Percentiles rank a stretch among this genome's conserved stretches.
phyloP scores from a whole-genome alignment of 768 basidiomycete species.

The Macrolepiota albuminosa region DNA sequence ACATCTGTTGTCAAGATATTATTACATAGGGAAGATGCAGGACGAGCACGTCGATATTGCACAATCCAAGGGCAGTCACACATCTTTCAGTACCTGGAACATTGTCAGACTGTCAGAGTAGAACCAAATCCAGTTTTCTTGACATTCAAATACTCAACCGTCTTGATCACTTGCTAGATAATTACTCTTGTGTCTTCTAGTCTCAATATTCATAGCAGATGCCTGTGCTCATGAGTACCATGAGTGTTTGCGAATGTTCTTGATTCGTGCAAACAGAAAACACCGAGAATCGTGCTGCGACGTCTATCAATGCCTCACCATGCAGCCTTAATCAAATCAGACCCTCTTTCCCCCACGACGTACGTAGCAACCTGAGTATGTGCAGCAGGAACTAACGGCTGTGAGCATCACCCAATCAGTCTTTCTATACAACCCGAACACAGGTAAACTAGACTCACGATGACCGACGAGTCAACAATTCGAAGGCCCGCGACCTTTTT shows the following conservation, averaged over 20 bases:
- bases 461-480: slow-evolving; percentile 34
- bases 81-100: slow-evolving; percentile 8
- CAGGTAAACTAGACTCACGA: slow-evolving; percentile 20
- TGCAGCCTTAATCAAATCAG: slow-evolving; percentile 22
- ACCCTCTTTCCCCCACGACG: slow-evolving; percentile 23
- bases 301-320: slow-evolving; percentile 5
- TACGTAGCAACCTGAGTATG: slow-evolving; percentile 23
- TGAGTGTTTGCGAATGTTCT: neutral
- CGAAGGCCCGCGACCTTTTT: slow-evolving; percentile 32
- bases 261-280: neutral
- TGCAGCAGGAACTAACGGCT: slow-evolving; percentile 23
- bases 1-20: neutral
- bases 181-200: neutral
- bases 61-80: neutral
- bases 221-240: neutral
- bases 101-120: neutral
- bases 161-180: neutral
- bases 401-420: neutral
- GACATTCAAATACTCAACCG: neutral
- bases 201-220: neutral
- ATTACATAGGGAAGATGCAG: neutral
- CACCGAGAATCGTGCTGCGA: no score
- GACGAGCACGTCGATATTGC: neutral
- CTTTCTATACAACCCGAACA: neutral
- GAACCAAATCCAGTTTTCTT: neutral